phyloP scores from a whole-genome alignment of 2,329 filamentous ascomycete genomes.

The Emericellopsis cladophorae region DNA sequence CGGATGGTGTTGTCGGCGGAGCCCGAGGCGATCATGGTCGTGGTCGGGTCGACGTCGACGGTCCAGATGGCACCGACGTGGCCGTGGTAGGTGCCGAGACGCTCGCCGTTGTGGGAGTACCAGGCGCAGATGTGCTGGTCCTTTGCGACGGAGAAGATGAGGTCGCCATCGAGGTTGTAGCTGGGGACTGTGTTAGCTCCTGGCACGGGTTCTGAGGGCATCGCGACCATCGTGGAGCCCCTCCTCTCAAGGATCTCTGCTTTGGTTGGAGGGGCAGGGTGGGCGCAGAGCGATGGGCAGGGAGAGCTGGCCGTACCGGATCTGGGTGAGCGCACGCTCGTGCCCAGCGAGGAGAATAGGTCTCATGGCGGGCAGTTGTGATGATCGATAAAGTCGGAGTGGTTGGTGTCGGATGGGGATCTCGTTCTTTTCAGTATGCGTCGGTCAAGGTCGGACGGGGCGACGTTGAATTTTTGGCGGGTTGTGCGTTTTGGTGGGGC shows the following conservation, averaged over 20 bases:
- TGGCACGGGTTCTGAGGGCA: too few species aligned
- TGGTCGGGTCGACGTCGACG: constrained; percentile 83
- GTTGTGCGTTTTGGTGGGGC: constrained; percentile 34
- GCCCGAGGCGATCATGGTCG: constrained; percentile 82
- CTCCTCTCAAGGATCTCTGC: background rate
- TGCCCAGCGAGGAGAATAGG: constrained; percentile 93
- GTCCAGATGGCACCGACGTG: constrained; percentile 99
- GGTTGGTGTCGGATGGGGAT: constrained; percentile 8
- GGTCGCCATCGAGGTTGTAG: constrained; percentile 89
- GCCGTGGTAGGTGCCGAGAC: constrained; percentile 89
- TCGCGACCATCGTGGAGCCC: too few species aligned
- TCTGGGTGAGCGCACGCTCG: constrained; percentile 91
- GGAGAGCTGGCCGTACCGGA: constrained; percentile 42
- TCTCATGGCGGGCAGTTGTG: constrained; percentile 58
- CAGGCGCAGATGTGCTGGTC: constrained; percentile 95
- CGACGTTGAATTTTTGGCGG: constrained; percentile 27
- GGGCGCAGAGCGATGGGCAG: background rate
- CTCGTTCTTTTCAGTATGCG: constrained; percentile 8
- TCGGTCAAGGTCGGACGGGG: constrained; percentile 10
- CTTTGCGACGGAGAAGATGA: constrained; percentile 92
- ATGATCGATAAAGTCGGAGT: constrained; percentile 6
- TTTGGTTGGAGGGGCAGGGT: too few species aligned
- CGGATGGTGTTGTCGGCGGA: constrained; percentile 97
- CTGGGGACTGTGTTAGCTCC: constrained; percentile 22
- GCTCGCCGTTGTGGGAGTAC: constrained; percentile 96